A percentile compares a stretch with the other conserved stretches of the same genome.
Conservation (phyloP, 257 asterid species). For the Ilex aquifolium region DNA sequence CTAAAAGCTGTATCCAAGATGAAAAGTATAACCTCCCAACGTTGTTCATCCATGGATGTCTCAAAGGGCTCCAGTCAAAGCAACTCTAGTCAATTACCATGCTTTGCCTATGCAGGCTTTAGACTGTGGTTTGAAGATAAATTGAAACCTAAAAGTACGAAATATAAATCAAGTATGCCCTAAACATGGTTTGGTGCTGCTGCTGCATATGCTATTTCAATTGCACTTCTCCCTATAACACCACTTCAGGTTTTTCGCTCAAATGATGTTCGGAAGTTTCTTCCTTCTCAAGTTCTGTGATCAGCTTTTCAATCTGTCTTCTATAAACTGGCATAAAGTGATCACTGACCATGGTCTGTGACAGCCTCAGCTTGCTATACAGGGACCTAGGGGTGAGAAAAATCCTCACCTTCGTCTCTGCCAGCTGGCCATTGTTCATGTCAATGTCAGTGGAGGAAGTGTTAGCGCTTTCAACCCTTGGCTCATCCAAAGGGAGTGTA, state of each 20-base stretch:
- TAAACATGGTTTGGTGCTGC: neutral
- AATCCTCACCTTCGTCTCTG: conserved; percentile 49
- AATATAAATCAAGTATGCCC: neutral
- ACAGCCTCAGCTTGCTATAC: conserved; percentile 79
- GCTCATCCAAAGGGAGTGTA: conserved; percentile 46
- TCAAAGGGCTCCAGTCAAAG: too few relatives aligned
- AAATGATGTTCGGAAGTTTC: conserved; percentile 14
- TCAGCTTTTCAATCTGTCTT: conserved; percentile 73
- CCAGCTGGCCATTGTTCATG: conserved; percentile 21
- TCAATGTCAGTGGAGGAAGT: conserved; percentile 24
- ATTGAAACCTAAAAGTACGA: neutral
- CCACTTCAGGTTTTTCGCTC: conserved; percentile 16
- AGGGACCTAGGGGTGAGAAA: conserved; percentile 69
- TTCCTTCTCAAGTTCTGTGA: conserved; percentile 50
- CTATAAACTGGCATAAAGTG: conserved; percentile 95
- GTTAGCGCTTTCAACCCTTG: conserved; percentile 21
- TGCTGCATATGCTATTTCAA: neutral
- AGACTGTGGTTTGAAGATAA: too few relatives aligned
- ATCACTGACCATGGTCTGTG: conserved; percentile 87
- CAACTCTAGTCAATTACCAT: too few relatives aligned
- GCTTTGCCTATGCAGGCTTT: too few relatives aligned
- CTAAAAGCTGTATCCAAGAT: too few relatives aligned
- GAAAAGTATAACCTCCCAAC: too few relatives aligned
- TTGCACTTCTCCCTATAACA: neutral
- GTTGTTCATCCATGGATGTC: too few relatives aligned